A percentile compares a stretch with the other conserved stretches of the same genome.
These are phyloP conservation scores for Phytophthora pistaciae DNA, from an alignment of 352 stramenopile species.

Conservation along the genomic window DNA sequence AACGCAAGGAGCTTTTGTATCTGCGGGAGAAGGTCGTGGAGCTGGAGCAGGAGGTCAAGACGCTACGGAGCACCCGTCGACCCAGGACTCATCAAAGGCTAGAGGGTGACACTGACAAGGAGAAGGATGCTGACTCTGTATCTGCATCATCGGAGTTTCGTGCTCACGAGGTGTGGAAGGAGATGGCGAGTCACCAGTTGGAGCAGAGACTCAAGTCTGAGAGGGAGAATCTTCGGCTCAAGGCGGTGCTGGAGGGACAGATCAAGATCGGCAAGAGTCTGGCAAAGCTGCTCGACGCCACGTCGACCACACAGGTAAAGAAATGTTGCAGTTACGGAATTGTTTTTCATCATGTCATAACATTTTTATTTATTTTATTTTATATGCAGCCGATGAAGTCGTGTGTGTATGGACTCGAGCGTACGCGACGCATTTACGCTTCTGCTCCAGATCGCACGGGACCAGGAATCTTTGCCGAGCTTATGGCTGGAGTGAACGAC, in stretches of 20 bases:
- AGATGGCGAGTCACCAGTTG: constrained; percentile 51
- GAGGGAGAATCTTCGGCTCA: constrained; percentile 64
- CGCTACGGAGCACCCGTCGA: constrained; percentile 27
- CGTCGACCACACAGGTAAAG: constrained; percentile 32
- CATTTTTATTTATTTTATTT: neutral
- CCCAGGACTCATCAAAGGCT: neutral
- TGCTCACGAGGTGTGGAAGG: constrained; percentile 41
- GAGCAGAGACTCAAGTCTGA: constrained; percentile 58
- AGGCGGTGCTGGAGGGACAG: constrained; percentile 61
- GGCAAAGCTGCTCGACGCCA: constrained; percentile 49
- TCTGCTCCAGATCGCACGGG: constrained; percentile 36
- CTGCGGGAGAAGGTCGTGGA: constrained; percentile 49
- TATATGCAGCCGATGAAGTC: constrained; percentile 38
- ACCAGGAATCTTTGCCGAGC: constrained; percentile 41
- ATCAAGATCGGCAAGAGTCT: constrained; percentile 70
- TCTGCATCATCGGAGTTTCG: constrained; percentile 1
- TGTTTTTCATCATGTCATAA: neutral
- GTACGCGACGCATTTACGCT: constrained; percentile 38
- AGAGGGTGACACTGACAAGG: neutral
- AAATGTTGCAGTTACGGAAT: neutral
- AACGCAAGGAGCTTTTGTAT: constrained; percentile 54
- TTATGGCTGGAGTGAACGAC: constrained; percentile 42
- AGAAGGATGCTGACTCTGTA: neutral
- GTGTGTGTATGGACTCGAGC: constrained; percentile 26
- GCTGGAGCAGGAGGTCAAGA: constrained; percentile 47